A percentile compares a stretch with the other conserved stretches of the same genome.
Evolutionary conservation across 1,284 basidiomycete species (phyloP).

Genomic region (Stygiomarasmius scandens): DNA sequence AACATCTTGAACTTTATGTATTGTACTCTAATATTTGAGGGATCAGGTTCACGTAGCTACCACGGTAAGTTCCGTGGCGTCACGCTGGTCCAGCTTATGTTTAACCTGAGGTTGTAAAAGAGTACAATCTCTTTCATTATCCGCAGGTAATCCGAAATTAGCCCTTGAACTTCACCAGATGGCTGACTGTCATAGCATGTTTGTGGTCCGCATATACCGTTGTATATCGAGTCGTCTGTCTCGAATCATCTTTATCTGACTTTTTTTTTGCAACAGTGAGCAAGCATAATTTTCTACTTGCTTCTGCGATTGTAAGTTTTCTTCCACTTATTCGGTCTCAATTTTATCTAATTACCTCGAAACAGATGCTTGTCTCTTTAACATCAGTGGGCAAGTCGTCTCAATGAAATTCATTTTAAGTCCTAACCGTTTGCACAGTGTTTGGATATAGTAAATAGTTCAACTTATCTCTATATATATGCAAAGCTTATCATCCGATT

Average conservation of each 20-base stretch:
- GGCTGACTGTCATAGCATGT: background rate
- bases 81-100: background rate
- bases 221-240: background rate
- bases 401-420: too few species aligned
- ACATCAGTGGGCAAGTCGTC: too few species aligned
- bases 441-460: too few species aligned
- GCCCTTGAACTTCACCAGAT: background rate
- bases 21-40: background rate
- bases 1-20: background rate
- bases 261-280: background rate
- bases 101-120: background rate
- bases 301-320: too few species aligned
- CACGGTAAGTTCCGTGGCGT: background rate
- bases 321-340: too few species aligned
- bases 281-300: background rate
- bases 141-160: background rate
- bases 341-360: too few species aligned
- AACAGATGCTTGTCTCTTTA: too few species aligned
- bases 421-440: too few species aligned
- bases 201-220: background rate
- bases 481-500: too few species aligned
- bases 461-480: too few species aligned
- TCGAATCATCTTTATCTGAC: background rate
- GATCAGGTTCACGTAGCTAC: background rate
- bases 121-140: background rate